Conservation (phyloP, 805 yeast species). For the Ogataea salicorniae region DNA sequence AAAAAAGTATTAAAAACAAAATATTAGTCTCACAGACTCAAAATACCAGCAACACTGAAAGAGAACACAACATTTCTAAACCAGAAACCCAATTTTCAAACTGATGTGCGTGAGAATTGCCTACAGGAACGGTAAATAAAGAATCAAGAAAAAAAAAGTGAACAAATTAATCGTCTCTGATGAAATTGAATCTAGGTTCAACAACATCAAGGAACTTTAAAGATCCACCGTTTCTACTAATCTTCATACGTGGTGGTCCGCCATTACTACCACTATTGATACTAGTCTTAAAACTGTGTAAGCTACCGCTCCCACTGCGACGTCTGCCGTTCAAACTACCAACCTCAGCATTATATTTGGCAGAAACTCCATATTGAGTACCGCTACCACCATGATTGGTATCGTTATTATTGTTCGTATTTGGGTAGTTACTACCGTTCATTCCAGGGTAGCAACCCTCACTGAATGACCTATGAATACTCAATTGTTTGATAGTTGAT, state of each 20-base stretch:
- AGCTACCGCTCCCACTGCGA: constrained; percentile 44
- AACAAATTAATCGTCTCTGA: constrained; percentile 10
- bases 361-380: neutral
- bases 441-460: constrained; percentile 3
- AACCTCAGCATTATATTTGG: neutral
- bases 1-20: too few species aligned
- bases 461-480: constrained; percentile 11
- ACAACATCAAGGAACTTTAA: constrained; percentile 34
- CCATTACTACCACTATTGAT: constrained; percentile 35
- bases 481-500: constrained; percentile 18
- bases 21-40: too few species aligned
- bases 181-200: constrained; percentile 16
- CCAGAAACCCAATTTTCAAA: neutral
- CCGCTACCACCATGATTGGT: constrained; percentile 9
- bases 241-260: constrained; percentile 55
- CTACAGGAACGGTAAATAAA: neutral
- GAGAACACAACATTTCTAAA: too few species aligned
- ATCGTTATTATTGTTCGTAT: constrained; percentile 12
- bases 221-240: constrained; percentile 64
- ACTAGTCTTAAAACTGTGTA: constrained; percentile 34
- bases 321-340: constrained; percentile 23
- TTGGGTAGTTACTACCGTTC: neutral
- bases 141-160: neutral
- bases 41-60: too few species aligned
- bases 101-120: too few species aligned